A percentile compares a stretch with the other conserved stretches of the same genome.
These are phyloP conservation scores for Talaromyces sp. DNA, from an alignment of 2,329 filamentous ascomycete genomes.

Conservation along the genomic window DNA sequence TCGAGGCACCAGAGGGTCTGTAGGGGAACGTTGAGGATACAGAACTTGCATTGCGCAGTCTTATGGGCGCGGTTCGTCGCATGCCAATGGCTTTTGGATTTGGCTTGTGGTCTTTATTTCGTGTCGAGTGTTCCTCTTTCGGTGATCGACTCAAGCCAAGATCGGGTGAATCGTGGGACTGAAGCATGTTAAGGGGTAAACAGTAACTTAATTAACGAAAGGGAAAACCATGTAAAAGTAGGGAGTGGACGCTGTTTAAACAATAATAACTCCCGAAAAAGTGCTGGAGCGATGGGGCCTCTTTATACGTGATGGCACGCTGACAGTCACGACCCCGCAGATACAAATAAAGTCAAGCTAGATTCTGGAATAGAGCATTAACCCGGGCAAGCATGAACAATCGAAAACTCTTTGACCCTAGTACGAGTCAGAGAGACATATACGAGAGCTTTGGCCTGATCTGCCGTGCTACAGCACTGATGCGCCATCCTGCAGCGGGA, in stretches of 20 bases:
- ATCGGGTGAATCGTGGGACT: not conserved
- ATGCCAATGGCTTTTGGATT: not conserved
- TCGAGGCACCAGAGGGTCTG: not conserved
- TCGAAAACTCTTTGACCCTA: not conserved
- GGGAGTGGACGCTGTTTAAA: not conserved
- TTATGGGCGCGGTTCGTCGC: not conserved
- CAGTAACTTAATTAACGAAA: not conserved
- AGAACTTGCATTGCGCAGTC: not conserved
- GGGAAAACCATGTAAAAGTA: not conserved
- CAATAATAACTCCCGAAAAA: not conserved
- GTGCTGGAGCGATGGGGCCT: not conserved
- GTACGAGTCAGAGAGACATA: not conserved
- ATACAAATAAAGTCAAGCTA: not conserved
- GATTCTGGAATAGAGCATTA: not conserved
- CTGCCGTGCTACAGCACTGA: not conserved
- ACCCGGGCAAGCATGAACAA: not conserved
- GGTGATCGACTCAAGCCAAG: not conserved
- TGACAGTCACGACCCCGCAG: not conserved
- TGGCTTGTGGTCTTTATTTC: not conserved
- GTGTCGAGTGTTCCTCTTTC: not conserved
- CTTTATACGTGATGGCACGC: not conserved
- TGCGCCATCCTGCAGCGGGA: not conserved
- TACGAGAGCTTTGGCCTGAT: not conserved
- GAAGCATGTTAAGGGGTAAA: not conserved
- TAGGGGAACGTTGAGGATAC: not conserved